phyloP scores from a whole-genome alignment of 1,139 yeast species.

The Dujonia santamariae region DNA sequence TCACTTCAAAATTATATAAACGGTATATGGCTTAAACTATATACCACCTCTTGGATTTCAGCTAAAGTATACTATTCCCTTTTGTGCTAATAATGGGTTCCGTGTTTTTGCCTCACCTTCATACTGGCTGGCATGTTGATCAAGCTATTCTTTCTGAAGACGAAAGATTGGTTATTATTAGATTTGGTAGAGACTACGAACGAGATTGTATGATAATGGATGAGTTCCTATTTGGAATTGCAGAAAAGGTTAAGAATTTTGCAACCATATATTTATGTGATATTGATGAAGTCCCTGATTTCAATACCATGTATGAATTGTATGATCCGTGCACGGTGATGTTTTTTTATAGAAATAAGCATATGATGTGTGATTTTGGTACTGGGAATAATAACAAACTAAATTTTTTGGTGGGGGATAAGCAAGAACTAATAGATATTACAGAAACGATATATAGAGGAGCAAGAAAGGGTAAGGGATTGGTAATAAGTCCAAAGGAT shows the following conservation, averaged over 20 bases:
- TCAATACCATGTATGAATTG: slow-evolving; percentile 87
- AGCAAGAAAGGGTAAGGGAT: slow-evolving; percentile 88
- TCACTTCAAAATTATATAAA: too few species aligned
- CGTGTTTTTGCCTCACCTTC: slow-evolving; percentile 81
- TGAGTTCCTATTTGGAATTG: slow-evolving; percentile 72
- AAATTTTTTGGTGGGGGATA: slow-evolving; percentile 72
- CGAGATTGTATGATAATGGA: slow-evolving; percentile 88
- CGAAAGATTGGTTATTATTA: slow-evolving; percentile 78
- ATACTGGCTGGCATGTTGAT: slow-evolving; percentile 93
- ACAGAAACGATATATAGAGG: slow-evolving; percentile 88
- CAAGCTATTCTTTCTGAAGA: slow-evolving; percentile 88
- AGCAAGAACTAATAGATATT: slow-evolving; percentile 89
- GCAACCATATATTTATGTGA: slow-evolving; percentile 89
- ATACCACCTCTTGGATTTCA: too few species aligned
- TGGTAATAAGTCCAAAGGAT: slow-evolving; percentile 82
- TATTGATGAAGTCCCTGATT: slow-evolving; percentile 85
- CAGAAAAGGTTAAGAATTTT: slow-evolving; percentile 83
- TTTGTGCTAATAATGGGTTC: too few species aligned
- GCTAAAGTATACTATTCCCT: too few species aligned
- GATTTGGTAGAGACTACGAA: slow-evolving; percentile 82
- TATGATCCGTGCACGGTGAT: slow-evolving; percentile 88
- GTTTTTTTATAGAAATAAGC: slow-evolving; percentile 93
- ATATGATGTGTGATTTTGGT: slow-evolving; percentile 98
- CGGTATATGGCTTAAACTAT: too few species aligned
- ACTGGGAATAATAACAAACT: slow-evolving; percentile 96